Evolutionary conservation across 1,284 basidiomycete species (phyloP).

Genomic region (Trichosporon ovoides): DNA sequence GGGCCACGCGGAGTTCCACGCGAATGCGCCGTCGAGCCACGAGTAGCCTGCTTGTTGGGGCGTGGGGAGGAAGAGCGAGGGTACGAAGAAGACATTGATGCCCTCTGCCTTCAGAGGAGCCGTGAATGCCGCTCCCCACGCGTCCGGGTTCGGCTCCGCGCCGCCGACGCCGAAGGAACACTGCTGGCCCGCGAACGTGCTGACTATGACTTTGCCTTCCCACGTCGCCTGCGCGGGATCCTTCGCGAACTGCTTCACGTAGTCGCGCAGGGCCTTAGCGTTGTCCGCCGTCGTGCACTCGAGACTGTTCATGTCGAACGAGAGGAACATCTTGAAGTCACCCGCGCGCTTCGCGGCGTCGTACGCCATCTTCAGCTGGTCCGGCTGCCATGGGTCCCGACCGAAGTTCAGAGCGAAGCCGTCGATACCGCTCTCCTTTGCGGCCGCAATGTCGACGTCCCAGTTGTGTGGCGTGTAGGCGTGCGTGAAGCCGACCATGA

Average conservation of each 20-base stretch:
- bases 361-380: conserved; percentile 62
- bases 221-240: conserved; percentile 63
- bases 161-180: conserved; percentile 61
- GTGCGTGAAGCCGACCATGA: conserved; percentile 48
- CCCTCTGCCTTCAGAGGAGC: conserved; percentile 15
- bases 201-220: conserved; percentile 58
- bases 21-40: conserved; percentile 49
- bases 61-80: conserved; percentile 44
- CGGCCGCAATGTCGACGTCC: conserved; percentile 44
- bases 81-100: conserved; percentile 42
- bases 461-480: conserved; percentile 41
- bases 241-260: conserved; percentile 57
- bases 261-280: conserved; percentile 54
- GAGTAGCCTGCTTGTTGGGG: conserved; percentile 26
- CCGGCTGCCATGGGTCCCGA: conserved; percentile 60
- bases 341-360: conserved; percentile 44
- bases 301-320: conserved; percentile 41
- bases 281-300: conserved; percentile 57
- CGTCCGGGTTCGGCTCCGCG: conserved; percentile 20
- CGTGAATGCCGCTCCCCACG: conserved; percentile 29
- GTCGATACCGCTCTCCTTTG: conserved; percentile 51
- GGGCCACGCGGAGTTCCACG: conserved; percentile 52
- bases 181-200: conserved; percentile 68
- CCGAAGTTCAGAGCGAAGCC: conserved; percentile 66
- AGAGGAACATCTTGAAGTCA: conserved; percentile 67